phyloP scores from a whole-genome alignment of 768 basidiomycete genomes.

The Sporobolomyces phaffii region DNA sequence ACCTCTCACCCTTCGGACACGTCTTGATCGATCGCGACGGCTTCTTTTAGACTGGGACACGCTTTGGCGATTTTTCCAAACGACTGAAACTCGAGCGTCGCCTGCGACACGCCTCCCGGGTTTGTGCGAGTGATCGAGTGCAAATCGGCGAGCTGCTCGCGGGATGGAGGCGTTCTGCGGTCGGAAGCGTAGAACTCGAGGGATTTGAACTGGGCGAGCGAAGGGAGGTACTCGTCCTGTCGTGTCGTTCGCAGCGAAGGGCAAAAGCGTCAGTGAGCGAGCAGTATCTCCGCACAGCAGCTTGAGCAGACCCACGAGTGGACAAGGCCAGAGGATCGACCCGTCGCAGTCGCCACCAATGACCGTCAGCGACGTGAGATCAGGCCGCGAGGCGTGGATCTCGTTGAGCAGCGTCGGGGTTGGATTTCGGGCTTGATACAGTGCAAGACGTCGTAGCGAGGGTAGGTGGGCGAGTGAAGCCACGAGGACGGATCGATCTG shows the following conservation, averaged over 20 bases:
- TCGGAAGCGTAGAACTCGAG: conserved; percentile 34
- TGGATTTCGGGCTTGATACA: conserved; percentile 25
- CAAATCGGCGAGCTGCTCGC: neutral
- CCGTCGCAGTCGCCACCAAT: conserved; percentile 16
- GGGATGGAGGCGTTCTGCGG: neutral
- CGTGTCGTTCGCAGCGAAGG: too few relatives aligned
- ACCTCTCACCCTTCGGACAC: conserved; percentile 21
- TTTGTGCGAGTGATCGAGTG: neutral
- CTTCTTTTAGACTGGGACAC: conserved; percentile 2
- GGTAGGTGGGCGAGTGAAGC: conserved; percentile 5
- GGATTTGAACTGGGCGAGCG: neutral
- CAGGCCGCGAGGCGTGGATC: neutral
- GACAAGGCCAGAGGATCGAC: conserved; percentile 2
- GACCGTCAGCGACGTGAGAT: conserved; percentile 16
- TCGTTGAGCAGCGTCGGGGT: conserved; percentile 22
- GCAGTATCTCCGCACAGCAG: too few relatives aligned
- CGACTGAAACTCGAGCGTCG: conserved; percentile 12
- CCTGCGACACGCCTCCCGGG: neutral
- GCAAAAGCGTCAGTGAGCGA: neutral
- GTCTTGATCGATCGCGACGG: conserved; percentile 26
- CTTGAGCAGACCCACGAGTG: conserved; percentile 26
- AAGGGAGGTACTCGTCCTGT: conserved; percentile 23
- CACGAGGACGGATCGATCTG: conserved; percentile 16
- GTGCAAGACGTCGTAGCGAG: conserved; percentile 13
- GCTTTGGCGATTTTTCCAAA: conserved; percentile 5